A percentile compares a stretch with the other conserved stretches of the same genome.
Conservation (phyloP, 83 land plant genomes). For the Diphasiastrum complanatum region DNA sequence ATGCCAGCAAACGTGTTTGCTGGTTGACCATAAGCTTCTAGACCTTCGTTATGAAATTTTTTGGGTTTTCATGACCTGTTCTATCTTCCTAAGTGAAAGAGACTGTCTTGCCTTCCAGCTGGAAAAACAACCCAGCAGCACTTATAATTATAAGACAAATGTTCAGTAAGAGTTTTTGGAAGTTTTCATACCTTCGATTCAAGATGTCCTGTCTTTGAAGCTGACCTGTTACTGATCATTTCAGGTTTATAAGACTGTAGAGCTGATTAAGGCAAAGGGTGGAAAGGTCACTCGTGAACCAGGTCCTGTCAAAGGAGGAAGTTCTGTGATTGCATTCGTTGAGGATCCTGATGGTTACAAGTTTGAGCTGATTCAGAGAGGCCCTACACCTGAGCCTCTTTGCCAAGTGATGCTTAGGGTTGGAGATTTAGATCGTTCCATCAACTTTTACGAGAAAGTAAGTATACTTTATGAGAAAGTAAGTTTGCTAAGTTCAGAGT, state of each 20-base stretch:
- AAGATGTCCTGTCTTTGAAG: too few species aligned
- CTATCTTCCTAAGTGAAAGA: too few species aligned
- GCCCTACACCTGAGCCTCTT: conserved; percentile 18
- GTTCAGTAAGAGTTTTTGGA: too few species aligned
- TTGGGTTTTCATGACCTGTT: too few species aligned
- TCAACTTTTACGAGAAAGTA: conserved; percentile 21
- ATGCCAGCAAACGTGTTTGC: too few species aligned
- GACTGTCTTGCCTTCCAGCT: too few species aligned
- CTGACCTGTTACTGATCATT: too few species aligned
- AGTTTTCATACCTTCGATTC: too few species aligned
- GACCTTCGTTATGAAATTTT: too few species aligned
- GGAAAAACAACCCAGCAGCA: too few species aligned
- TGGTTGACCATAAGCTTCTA: too few species aligned
- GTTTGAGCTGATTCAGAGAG: conserved; percentile 21
- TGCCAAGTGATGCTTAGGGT: conserved; percentile 18
- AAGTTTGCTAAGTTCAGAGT: neutral
- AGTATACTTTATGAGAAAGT: conserved; percentile 27
- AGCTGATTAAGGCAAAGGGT: conserved; percentile 16
- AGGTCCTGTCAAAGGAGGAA: conserved; percentile 71
- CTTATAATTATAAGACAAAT: too few species aligned
- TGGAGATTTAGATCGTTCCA: conserved; percentile 21
- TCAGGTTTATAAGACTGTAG: conserved; percentile 19
- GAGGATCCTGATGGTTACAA: conserved; percentile 30
- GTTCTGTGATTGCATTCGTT: conserved; percentile 13
- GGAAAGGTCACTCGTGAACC: conserved; percentile 19